phyloP scores from a whole-genome alignment of 2,329 filamentous ascomycete genomes.

The Xylaria sp. region DNA sequence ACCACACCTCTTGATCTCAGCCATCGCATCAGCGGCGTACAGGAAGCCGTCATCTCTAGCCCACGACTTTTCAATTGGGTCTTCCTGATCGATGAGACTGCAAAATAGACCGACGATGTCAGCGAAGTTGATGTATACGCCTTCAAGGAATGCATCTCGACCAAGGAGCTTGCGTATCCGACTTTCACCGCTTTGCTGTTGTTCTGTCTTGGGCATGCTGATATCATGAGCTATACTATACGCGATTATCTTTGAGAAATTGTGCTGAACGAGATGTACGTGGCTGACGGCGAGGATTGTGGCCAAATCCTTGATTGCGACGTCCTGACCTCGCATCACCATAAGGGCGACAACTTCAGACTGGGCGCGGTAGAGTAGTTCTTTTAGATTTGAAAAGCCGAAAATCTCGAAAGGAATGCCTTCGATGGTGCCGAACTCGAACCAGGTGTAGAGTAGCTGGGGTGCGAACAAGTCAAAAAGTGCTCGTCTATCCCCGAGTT shows the following conservation, averaged over 20 bases:
- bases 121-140: constrained; percentile 71
- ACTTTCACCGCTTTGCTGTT: constrained; percentile 62
- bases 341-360: constrained; percentile 80
- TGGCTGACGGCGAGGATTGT: constrained; percentile 56
- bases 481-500: constrained; percentile 65
- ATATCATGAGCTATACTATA: constrained; percentile 84
- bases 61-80: constrained; percentile 70
- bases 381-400: constrained; percentile 68
- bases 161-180: constrained; percentile 72
- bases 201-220: constrained; percentile 43
- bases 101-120: constrained; percentile 78
- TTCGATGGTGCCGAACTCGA: constrained; percentile 66
- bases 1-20: constrained; percentile 69
- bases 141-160: constrained; percentile 62
- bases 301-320: constrained; percentile 64
- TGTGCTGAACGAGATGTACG: constrained; percentile 61
- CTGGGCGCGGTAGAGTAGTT: constrained; percentile 71
- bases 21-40: constrained; percentile 66
- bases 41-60: constrained; percentile 59
- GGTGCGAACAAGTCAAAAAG: constrained; percentile 85
- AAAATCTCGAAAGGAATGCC: constrained; percentile 86
- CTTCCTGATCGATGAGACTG: constrained; percentile 76
- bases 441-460: constrained; percentile 90
- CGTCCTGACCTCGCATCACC: constrained; percentile 76
- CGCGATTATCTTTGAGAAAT: constrained; percentile 78